Percentiles rank a stretch among this genome's conserved stretches.
Conservation (phyloP, 257 asterid species). For the Vinca minor region DNA sequence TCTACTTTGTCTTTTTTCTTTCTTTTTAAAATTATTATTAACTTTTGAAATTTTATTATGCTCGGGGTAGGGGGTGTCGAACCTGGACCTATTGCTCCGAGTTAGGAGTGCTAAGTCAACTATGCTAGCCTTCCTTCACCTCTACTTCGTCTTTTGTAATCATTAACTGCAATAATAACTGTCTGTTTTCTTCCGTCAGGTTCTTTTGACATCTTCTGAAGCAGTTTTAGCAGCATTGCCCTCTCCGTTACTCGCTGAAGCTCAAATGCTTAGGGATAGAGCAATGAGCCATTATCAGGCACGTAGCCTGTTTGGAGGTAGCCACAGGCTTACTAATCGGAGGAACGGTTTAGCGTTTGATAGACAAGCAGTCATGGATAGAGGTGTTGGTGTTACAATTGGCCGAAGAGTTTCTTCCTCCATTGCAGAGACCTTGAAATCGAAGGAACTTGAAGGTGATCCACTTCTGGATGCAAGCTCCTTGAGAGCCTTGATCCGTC, state of each 20-base stretch:
- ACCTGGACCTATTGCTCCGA: too few relatives aligned
- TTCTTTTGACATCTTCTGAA: conserved; percentile 92
- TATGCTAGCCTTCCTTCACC: too few relatives aligned
- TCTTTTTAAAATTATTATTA: too few relatives aligned
- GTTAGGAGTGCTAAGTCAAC: too few relatives aligned
- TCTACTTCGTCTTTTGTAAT: too few relatives aligned
- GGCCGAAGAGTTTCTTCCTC: conserved; percentile 66
- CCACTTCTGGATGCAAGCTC: conserved; percentile 83
- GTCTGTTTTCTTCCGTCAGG: conserved; percentile 39
- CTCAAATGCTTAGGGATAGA: conserved; percentile 97
- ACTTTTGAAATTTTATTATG: too few relatives aligned
- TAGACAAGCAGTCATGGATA: conserved; percentile 74
- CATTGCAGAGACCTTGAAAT: conserved; percentile 61
- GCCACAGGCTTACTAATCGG: conserved; percentile 68
- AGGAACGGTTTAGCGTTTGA: conserved; percentile 81
- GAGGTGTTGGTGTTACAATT: conserved; percentile 86
- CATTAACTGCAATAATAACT: conserved; percentile 6
- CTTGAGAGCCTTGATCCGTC: conserved; percentile 84
- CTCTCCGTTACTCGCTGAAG: conserved; percentile 97
- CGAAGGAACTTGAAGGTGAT: conserved; percentile 94
- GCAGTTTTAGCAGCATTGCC: conserved; percentile 94
- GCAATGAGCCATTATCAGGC: conserved; percentile 98
- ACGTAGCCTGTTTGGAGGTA: conserved; percentile 89
- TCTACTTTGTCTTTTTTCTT: conserved; percentile 10
- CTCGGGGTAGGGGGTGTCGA: too few relatives aligned